A percentile compares a stretch with the other conserved stretches of the same genome.
Evolutionary conservation across 2,329 filamentous ascomycete genomes (phyloP).

Genomic region (Xylaria sp.): DNA sequence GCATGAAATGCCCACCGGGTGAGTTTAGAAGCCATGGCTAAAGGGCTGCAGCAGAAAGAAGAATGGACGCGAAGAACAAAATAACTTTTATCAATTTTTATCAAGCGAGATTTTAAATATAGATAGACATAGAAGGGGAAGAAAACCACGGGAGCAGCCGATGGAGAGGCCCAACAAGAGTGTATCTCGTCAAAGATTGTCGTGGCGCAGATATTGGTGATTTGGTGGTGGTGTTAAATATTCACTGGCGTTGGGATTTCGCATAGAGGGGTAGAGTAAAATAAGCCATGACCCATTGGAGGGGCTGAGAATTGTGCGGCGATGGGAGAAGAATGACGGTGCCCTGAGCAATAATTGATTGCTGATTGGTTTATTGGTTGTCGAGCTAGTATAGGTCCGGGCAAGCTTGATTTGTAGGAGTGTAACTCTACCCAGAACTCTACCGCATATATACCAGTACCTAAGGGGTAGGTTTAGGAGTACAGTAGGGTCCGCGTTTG

Average conservation of each 20-base stretch:
- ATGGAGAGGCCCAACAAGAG: not conserved
- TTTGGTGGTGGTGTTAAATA: constrained; percentile 7
- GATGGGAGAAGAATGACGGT: constrained; percentile 19
- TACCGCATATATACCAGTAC: too few species aligned
- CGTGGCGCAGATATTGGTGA: constrained; percentile 7
- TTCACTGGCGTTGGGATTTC: constrained; percentile 25
- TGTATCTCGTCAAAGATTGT: constrained; percentile 8
- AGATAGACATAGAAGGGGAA: not conserved
- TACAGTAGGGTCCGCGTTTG: too few species aligned
- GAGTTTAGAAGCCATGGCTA: constrained; percentile 86
- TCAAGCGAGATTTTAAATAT: not conserved
- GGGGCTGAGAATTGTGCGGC: constrained; percentile 31
- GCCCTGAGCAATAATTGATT: constrained; percentile 31
- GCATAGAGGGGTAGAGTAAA: constrained; percentile 36
- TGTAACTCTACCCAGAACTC: too few species aligned
- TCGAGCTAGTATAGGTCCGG: constrained; percentile 6
- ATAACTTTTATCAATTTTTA: too few species aligned
- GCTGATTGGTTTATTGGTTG: constrained; percentile 27
- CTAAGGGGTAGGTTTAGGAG: too few species aligned
- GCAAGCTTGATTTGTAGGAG: constrained; percentile 2
- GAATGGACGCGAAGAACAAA: constrained; percentile 22
- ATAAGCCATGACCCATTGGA: constrained; percentile 26
- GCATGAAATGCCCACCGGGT: constrained; percentile 75
- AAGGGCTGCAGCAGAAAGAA: constrained; percentile 13
- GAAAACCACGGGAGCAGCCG: not conserved